A percentile compares a stretch with the other conserved stretches of the same genome.
Conservation (phyloP, 352 stramenopile species). For the Aphanomyces euteiches region DNA sequence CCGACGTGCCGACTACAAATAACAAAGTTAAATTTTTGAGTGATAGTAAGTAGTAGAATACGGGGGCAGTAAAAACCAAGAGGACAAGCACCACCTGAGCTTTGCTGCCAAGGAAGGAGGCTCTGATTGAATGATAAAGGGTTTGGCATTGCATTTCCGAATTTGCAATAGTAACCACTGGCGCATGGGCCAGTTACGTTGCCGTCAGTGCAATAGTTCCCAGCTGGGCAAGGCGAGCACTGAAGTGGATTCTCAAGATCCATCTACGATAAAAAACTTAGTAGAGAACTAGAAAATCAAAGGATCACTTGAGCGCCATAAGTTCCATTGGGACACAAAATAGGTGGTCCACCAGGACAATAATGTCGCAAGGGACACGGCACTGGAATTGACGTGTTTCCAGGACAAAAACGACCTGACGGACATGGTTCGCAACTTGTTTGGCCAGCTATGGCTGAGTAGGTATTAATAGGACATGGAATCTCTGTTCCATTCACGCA, state of each 20-base stretch:
- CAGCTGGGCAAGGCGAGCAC: constrained; percentile 64
- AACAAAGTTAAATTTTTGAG: background rate
- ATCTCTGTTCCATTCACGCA: constrained; percentile 59
- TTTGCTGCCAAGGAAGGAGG: constrained; percentile 25
- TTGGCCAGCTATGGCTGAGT: constrained; percentile 54
- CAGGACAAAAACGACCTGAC: constrained; percentile 62
- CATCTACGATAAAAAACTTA: constrained; percentile 3
- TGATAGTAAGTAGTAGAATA: background rate
- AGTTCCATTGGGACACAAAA: constrained; percentile 73
- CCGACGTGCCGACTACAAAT: constrained; percentile 45
- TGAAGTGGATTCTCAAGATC: constrained; percentile 45
- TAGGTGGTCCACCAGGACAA: constrained; percentile 51
- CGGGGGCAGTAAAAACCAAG: constrained; percentile 67
- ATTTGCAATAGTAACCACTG: constrained; percentile 80
- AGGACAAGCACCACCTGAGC: constrained; percentile 66
- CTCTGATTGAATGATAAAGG: constrained; percentile 33
- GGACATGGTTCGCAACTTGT: constrained; percentile 48
- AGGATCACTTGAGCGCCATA: constrained; percentile 47
- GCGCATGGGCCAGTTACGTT: constrained; percentile 67
- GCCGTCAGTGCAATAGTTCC: constrained; percentile 75
- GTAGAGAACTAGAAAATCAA: background rate
- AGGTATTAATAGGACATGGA: constrained; percentile 64
- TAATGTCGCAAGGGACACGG: constrained; percentile 66
- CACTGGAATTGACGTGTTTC: constrained; percentile 46
- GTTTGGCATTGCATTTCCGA: constrained; percentile 58